Conservation (phyloP, 768 basidiomycete species). For the Naganishia onofrii region DNA sequence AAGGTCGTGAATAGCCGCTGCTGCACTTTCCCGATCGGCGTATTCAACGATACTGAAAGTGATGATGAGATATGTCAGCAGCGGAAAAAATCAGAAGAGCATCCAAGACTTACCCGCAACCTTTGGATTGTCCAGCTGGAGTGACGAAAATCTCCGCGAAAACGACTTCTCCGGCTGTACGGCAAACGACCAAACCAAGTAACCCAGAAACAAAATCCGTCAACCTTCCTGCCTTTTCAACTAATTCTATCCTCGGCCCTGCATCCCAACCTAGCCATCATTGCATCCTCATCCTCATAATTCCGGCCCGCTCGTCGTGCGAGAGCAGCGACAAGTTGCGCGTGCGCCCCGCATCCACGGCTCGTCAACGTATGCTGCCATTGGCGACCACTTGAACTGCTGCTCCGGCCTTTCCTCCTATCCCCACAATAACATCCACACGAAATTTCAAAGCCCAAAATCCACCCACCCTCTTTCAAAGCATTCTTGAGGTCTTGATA, state of each 20-base stretch:
- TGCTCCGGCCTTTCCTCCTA: background rate
- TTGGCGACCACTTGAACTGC: background rate
- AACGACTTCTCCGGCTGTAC: constrained; percentile 89
- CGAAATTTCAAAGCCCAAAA: constrained; percentile 53
- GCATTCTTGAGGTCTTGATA: constrained; percentile 99
- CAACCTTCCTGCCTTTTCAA: constrained; percentile 24
- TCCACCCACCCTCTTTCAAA: constrained; percentile 99
- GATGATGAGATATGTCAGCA: constrained; percentile 34
- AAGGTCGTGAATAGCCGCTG: constrained; percentile 82
- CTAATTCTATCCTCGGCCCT: constrained; percentile 1
- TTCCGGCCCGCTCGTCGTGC: background rate
- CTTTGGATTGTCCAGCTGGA: constrained; percentile 93
- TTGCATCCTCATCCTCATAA: background rate
- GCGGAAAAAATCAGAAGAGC: background rate
- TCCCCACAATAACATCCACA: constrained; percentile 39
- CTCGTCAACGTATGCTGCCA: background rate
- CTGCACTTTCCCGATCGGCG: constrained; percentile 79
- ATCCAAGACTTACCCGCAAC: constrained; percentile 80
- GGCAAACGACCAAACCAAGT: constrained; percentile 21
- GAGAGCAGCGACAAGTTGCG: background rate
- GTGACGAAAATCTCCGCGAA: constrained; percentile 99
- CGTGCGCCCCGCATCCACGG: background rate
- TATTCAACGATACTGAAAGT: constrained; percentile 90
- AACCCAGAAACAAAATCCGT: constrained; percentile 33
- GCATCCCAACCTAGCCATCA: constrained; percentile 11